phyloP scores from a whole-genome alignment of 768 basidiomycete species.

The Xerocomellus intermedius region DNA sequence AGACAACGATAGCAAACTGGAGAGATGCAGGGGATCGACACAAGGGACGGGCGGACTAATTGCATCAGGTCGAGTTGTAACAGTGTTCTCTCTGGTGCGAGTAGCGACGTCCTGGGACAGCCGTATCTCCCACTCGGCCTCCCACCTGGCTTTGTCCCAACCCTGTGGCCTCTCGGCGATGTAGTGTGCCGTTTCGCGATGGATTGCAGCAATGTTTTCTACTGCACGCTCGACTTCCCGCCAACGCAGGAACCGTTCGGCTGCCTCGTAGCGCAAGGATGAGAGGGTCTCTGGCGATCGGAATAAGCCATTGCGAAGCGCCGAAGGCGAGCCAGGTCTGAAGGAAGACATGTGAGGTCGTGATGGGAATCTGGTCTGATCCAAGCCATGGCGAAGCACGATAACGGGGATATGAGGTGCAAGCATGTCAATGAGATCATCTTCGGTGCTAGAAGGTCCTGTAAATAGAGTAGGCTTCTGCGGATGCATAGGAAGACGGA shows the following conservation, averaged over 20 bases:
- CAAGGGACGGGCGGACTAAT: constrained; percentile 24
- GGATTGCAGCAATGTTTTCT: constrained; percentile 38
- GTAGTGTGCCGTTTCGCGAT: constrained; percentile 24
- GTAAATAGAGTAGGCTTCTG: not conserved
- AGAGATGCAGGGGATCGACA: constrained; percentile 67
- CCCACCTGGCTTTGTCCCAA: constrained; percentile 68
- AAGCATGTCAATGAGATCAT: constrained; percentile 48
- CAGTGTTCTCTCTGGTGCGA: constrained; percentile 42
- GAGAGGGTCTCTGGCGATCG: constrained; percentile 60
- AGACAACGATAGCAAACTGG: constrained; percentile 60
- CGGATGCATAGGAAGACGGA: not conserved
- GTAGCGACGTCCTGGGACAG: constrained; percentile 63
- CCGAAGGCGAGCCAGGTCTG: constrained; percentile 47
- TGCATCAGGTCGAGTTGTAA: constrained; percentile 18
- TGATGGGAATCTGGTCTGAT: constrained; percentile 31
- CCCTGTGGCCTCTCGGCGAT: constrained; percentile 23
- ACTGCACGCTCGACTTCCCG: constrained; percentile 64
- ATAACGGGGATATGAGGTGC: constrained; percentile 57
- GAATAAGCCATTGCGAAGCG: constrained; percentile 61
- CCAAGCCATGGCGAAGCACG: constrained; percentile 44
- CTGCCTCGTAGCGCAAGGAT: constrained; percentile 58
- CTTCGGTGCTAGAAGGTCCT: constrained; percentile 38
- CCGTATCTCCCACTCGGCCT: constrained; percentile 58
- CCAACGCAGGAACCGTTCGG: constrained; percentile 71
- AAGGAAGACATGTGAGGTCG: constrained; percentile 51